Percentiles rank a stretch among this genome's conserved stretches.
Conservation (phyloP, 2,329 filamentous ascomycete species). For the Simplicillium aogashimaense region DNA sequence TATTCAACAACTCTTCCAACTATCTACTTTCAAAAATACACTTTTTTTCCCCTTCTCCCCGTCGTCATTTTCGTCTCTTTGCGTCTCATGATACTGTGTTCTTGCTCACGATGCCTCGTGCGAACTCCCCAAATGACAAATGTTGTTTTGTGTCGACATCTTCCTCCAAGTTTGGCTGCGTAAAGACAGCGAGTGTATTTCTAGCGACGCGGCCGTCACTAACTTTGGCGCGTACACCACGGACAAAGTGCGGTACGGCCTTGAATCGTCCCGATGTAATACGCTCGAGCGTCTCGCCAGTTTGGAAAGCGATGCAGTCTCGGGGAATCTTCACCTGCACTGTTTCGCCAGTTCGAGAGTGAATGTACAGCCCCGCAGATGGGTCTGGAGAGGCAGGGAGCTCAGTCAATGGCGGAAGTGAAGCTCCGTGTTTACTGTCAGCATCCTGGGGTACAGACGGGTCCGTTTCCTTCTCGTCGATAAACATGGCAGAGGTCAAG, state of each 20-base stretch:
- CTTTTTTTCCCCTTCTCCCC: neutral
- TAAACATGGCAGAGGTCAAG: slow-evolving; percentile 90
- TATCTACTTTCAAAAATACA: neutral
- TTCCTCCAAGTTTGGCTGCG: slow-evolving; percentile 84
- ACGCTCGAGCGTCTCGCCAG: slow-evolving; percentile 79
- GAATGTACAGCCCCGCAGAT: slow-evolving; percentile 84
- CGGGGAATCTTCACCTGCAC: slow-evolving; percentile 89
- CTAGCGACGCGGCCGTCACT: slow-evolving; percentile 50
- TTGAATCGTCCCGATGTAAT: slow-evolving; percentile 89
- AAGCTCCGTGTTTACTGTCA: slow-evolving; percentile 13
- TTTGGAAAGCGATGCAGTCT: slow-evolving; percentile 93
- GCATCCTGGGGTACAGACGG: slow-evolving; percentile 20
- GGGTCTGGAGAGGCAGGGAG: slow-evolving; percentile 71
- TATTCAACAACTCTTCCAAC: neutral
- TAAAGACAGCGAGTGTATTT: slow-evolving; percentile 94
- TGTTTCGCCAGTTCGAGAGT: slow-evolving; percentile 68
- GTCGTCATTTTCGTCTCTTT: neutral
- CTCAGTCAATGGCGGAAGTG: slow-evolving; percentile 52
- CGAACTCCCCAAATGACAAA: slow-evolving; percentile 68
- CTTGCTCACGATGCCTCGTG: slow-evolving; percentile 48
- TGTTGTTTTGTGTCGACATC: slow-evolving; percentile 60
- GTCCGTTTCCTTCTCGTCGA: slow-evolving; percentile 57
- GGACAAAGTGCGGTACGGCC: slow-evolving; percentile 92
- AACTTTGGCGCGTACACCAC: slow-evolving; percentile 54
- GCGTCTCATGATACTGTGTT: slow-evolving; percentile 38